Evolutionary conservation across 129 eudicot genomes (phyloP), one percentile per base, ranked within the genome.

Genomic region (Saposhnikovia divaricata): DNA sequence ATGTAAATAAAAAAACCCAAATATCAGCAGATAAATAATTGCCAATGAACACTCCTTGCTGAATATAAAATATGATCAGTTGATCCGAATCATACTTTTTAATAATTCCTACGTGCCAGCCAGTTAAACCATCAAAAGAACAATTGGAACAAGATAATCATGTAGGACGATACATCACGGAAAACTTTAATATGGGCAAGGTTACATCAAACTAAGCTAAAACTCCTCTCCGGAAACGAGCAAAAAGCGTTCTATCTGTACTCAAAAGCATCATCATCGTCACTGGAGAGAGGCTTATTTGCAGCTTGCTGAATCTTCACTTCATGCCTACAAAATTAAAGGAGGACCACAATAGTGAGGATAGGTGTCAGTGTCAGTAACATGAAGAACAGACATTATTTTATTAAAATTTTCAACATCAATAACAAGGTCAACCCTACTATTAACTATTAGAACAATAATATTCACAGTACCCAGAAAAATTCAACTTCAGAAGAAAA

Each of bases 241-340:
- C 47, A 9, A 44, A 44, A 44, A 23, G 68, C 37, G 37, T 34
- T 34, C 37, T 34, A 34, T 19, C 70, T 8, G 86, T 83, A 88
- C 16, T 90, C 92, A 78, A 90, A 88, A 27, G 90, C 85, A 66
- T 88, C 96, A 71, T 90, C 96, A 76, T 88, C 92, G 2, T 90
- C 95, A 71, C 86, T 90, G 6, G 92, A 90, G 74, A 88, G 91
- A 5, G 95, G 96, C 81, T 88, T 88, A 65, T 84, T 88, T 14
- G 90, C 96, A 9, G 92, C 92, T 74, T 81, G 85, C 42, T 74
- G 70, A 81, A 59, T 13, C 31, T n/a, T 14, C 0, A 1, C 18
- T 47, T 13, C 51, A 2, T 47, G 51, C 13, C 51, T 47, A 47
- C 51, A 47, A 47, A 47, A 47, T 47, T 2, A 2, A 16, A 47